Base-by-base conservation (phyloP, 1,139 yeast genomes). In the Nakaseomyces nivariensis region DNA sequence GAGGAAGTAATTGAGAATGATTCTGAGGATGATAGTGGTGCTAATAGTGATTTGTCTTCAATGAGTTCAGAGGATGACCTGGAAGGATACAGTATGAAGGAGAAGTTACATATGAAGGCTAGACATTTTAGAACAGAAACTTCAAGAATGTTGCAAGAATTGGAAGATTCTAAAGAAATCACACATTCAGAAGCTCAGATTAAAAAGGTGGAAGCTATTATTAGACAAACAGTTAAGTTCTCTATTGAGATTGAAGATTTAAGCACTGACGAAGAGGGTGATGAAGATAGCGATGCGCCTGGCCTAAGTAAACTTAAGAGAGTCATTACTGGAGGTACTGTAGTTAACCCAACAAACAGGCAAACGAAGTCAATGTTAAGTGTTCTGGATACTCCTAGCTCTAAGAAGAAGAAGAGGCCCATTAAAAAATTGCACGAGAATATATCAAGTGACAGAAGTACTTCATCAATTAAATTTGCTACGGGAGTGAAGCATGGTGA, bases 341-440 rank as follows among this genome's bases (percentile, higher is more conserved):
- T 37, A 4, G 42, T 43, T 7, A 47, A 52, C 11, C 49, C 47
- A 2, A 42, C 46, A 4, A 48, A 51, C 8, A 42, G 37, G 32
- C 46, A 51, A 24, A 52, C 50, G 38, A 58, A 50, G 44, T 58
- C 63, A 3, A 59, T 58, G 61, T 47, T 59, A 17, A 61, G 59
- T 45, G 61, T 55, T 10, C 42, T 43, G n/a, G 46, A 43, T 32
- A 31, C 26, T 24, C 46, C 46, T 5, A n/a, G 29, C 13, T 4
- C 49, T 11, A 9, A 43, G 13, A 41, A 43, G 27, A 29, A n/a
- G 11, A 29, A 47, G 31, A 36, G 40, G 32, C 34, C 44, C 3
- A 11, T 41, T 13, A 27, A 11, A 13, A 29, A 8, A 41, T 5
- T 29, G n/a, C 7, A n/a, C 11, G 25, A 17, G 5, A 34, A 25